Base-by-base conservation (phyloP, 768 basidiomycete genomes). In the Tulasnella sp. region DNA sequence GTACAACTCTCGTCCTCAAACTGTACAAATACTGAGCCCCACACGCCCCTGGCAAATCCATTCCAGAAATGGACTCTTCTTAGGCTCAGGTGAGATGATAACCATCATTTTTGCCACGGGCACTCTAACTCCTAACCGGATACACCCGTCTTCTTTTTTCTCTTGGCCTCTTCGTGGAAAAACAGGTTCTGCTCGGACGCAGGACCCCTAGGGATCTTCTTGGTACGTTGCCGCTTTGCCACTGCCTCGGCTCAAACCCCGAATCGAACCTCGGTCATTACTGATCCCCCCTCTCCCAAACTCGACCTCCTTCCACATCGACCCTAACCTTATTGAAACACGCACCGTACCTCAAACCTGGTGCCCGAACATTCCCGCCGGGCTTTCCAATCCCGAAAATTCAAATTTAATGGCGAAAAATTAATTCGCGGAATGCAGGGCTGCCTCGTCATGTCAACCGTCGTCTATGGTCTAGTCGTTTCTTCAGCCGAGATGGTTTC, bases 401-500 rank as follows among this genome's bases (percentile, higher is more conserved):
- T n/a, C n/a, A n/a, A 5, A 18, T n/a, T 14, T 7, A 46, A 46
- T 46, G 44, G n/a, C 1, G 9, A 46, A 7, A 60, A 60, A 60
- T 5, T 31, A n/a, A 60, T 60, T 60, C 5, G 58, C 14, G 16
- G 14, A 11, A 24, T 40, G 7, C 48, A 79, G 78, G 78, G 69
- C 11, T 79, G 74, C 37, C 18, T 28, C 34, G 34, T 42, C 18
- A 73, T 80, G 69, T 72, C 72, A n/a, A 18, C 44, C 4, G 69
- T 80, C 7, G 46, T 75, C 4, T 80, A 80, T 34, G 44, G 79
- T 5, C 24, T 80, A 22, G 58, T 73, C 2, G 73, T 80, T n/a
- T 80, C 79, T 22, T 73, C 44, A 3, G 48, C 44, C 7, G 79
- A 80, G 72, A 80, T 80, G 79, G 69, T 75, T 3, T 31, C 79